Conservation (phyloP, 257 asterid species). For the Fraxinus anomala region DNA sequence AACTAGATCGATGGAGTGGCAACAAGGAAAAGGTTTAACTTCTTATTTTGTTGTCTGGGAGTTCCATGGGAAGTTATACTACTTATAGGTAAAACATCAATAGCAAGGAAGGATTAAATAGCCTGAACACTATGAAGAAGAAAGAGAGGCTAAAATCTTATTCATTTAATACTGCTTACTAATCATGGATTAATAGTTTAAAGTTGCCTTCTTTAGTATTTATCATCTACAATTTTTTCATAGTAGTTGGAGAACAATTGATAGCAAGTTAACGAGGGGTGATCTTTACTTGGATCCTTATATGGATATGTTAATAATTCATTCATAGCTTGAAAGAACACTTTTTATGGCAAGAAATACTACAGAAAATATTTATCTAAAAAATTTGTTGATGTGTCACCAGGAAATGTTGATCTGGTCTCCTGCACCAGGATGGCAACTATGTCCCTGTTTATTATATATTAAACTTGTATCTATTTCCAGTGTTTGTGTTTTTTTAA, state of each 20-base stretch:
- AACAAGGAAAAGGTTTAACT: background rate
- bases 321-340: background rate
- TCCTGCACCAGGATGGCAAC: constrained; percentile 1
- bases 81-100: background rate
- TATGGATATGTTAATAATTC: background rate
- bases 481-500: background rate
- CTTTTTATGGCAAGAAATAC: background rate
- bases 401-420: constrained; percentile 9
- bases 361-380: background rate
- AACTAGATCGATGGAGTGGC: background rate
- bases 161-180: background rate
- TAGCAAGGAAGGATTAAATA: background rate
- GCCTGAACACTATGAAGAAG: background rate
- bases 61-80: background rate
- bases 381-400: background rate
- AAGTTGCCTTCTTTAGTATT: background rate
- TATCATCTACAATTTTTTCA: background rate
- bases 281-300: constrained; percentile 1
- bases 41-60: background rate
- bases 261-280: background rate
- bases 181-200: background rate
- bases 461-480: background rate
- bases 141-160: background rate
- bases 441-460: constrained; percentile 9
- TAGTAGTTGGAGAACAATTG: background rate